These are phyloP conservation scores for Erysimum cheiranthoides DNA, from an alignment of 345 rosid species.

Conservation along the genomic window DNA sequence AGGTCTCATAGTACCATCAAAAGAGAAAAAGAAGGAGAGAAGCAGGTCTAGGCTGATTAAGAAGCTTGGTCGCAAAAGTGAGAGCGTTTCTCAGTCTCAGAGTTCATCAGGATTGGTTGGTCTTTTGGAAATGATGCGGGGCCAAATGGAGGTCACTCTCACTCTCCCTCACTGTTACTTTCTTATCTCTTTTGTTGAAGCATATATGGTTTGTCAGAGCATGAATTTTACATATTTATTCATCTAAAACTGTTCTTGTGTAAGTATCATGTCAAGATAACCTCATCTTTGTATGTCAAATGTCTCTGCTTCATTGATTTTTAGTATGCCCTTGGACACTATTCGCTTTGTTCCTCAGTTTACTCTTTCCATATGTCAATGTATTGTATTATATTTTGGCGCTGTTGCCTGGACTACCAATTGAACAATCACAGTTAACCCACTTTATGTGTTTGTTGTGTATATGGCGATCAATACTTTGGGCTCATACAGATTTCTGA, in stretches of 20 bases:
- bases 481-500: slow-evolving; percentile 73
- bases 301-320: slow-evolving; percentile 14
- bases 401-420: slow-evolving; percentile 14
- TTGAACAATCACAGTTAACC: slow-evolving; percentile 14
- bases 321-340: slow-evolving; percentile 30
- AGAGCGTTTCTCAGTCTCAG: slow-evolving; percentile 63
- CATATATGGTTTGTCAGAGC: slow-evolving; percentile 19
- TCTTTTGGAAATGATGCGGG: slow-evolving; percentile 87
- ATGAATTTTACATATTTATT: slow-evolving; percentile 9
- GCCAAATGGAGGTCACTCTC: slow-evolving; percentile 87
- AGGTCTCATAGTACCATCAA: slow-evolving; percentile 91
- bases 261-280: slow-evolving; percentile 11
- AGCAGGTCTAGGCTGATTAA: slow-evolving; percentile 77
- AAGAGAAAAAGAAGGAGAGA: slow-evolving; percentile 86
- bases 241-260: slow-evolving; percentile 9
- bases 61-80: slow-evolving; percentile 93
- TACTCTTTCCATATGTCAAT: slow-evolving; percentile 10
- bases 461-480: slow-evolving; percentile 27
- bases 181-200: slow-evolving; percentile 10
- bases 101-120: slow-evolving; percentile 77
- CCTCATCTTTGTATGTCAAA: slow-evolving; percentile 19
- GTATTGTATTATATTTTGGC: slow-evolving; percentile 20
- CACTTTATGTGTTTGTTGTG: slow-evolving; percentile 19
- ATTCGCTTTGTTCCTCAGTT: slow-evolving; percentile 1
- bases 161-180: slow-evolving; percentile 25